A percentile compares a stretch with the other conserved stretches of the same genome.
phyloP scores from a whole-genome alignment of 2,329 filamentous ascomycete genomes.

The Sporothrix luriei region DNA sequence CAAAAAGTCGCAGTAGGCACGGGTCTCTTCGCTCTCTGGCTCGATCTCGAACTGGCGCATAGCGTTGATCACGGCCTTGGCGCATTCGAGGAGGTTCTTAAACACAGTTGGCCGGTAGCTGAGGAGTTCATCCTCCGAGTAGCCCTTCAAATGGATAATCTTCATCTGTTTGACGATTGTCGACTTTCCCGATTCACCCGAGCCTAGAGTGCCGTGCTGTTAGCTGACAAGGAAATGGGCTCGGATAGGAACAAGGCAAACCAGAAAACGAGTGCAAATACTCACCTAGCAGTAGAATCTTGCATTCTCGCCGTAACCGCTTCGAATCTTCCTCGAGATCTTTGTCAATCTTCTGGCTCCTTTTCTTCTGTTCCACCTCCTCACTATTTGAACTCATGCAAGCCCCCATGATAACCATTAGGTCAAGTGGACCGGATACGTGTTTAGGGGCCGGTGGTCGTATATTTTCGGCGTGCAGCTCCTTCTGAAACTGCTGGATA shows the following conservation, averaged over 20 bases:
- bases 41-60: conserved; percentile 91
- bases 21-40: conserved; percentile 70
- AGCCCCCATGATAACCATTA: conserved; percentile 68
- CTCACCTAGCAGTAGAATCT: conserved; percentile 91
- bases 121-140: conserved; percentile 88
- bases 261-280: not conserved
- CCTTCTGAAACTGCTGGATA: not conserved
- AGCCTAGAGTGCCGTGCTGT: conserved; percentile 60
- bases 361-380: conserved; percentile 91
- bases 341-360: conserved; percentile 93
- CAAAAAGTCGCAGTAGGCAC: conserved; percentile 75
- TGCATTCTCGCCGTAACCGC: conserved; percentile 94
- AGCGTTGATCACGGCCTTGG: conserved; percentile 86
- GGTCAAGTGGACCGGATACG: not conserved
- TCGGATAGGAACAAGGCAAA: not conserved
- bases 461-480: not conserved
- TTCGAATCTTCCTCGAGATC: conserved; percentile 92
- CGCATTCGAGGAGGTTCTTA: conserved; percentile 97
- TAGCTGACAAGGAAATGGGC: conserved; percentile 30
- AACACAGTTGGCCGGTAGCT: conserved; percentile 96
- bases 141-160: conserved; percentile 98
- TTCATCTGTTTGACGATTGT: conserved; percentile 99
- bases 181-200: conserved; percentile 97
- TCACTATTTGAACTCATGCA: conserved; percentile 90
- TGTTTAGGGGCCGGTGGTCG: too few relatives aligned